A percentile compares a stretch with the other conserved stretches of the same genome.
These are phyloP conservation scores for Nemania serpens DNA, from an alignment of 2,329 filamentous ascomycete species.

Conservation along the genomic window DNA sequence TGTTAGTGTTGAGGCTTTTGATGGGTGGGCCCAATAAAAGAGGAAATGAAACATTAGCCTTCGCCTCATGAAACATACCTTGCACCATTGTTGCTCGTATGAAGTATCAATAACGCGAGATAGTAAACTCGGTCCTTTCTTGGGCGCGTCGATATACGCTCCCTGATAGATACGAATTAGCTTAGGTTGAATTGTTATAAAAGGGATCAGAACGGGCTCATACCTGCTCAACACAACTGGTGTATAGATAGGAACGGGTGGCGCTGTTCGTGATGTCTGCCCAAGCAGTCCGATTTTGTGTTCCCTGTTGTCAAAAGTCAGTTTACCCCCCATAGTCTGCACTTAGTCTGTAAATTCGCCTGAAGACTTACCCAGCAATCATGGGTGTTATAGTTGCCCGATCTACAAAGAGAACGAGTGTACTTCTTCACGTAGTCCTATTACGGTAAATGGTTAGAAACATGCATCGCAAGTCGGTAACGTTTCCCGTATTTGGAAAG, in stretches of 20 bases:
- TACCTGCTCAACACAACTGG: slow-evolving; percentile 51
- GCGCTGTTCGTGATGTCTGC: slow-evolving; percentile 48
- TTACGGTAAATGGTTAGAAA: slow-evolving; percentile 3
- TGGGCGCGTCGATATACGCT: slow-evolving; percentile 53
- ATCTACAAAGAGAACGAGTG: slow-evolving; percentile 49
- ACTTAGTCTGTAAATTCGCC: not conserved
- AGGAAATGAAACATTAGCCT: not conserved
- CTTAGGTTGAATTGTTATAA: not conserved
- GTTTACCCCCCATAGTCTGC: not conserved
- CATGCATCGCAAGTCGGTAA: not conserved
- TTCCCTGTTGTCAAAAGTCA: slow-evolving; percentile 31
- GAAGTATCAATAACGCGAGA: slow-evolving; percentile 52
- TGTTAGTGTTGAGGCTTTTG: not conserved
- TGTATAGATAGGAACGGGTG: slow-evolving; percentile 54
- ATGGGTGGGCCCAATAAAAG: no score
- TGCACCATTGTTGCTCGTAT: slow-evolving; percentile 61
- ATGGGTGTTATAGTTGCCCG: slow-evolving; percentile 46
- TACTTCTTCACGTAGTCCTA: slow-evolving; percentile 53
- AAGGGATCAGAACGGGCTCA: not conserved
- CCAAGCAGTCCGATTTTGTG: slow-evolving; percentile 48
- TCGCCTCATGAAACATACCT: slow-evolving; percentile 16
- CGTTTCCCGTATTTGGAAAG: not conserved
- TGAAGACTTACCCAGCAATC: slow-evolving; percentile 50
- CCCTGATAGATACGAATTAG: slow-evolving; percentile 37
- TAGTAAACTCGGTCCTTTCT: slow-evolving; percentile 50